phyloP scores from a whole-genome alignment of 177 flowering plant genomes.

The Tripterygium wilfordii region DNA sequence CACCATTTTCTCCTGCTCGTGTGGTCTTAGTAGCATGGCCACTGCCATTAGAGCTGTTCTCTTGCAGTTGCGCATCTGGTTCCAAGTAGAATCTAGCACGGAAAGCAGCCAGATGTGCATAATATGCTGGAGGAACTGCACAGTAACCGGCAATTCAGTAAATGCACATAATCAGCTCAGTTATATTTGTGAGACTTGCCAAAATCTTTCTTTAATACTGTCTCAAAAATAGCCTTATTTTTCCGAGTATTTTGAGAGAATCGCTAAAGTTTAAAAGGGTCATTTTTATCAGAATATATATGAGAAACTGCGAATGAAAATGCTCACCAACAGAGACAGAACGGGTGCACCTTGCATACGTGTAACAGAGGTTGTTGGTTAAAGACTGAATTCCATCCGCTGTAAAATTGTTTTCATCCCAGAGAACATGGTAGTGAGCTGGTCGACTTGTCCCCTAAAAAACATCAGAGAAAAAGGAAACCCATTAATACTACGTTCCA shows the following conservation, averaged over 20 bases:
- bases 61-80: no score
- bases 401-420: slow-evolving; percentile 85
- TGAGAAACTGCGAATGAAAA: no score
- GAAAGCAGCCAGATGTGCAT: slow-evolving; percentile 78
- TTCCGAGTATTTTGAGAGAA: no score
- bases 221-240: no score
- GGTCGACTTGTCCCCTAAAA: slow-evolving; percentile 86
- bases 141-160: not conserved
- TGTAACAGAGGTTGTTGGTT: slow-evolving; percentile 84
- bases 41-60: slow-evolving; percentile 39
- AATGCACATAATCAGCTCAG: no score
- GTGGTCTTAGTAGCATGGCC: slow-evolving; percentile 22
- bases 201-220: no score
- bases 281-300: no score
- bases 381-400: slow-evolving; percentile 77
- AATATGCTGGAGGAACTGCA: slow-evolving; percentile 83
- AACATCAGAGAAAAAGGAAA: no score
- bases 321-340: slow-evolving; percentile 73
- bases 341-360: slow-evolving; percentile 87
- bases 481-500: not conserved
- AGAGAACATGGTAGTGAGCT: slow-evolving; percentile 87
- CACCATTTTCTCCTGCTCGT: slow-evolving; percentile 45
- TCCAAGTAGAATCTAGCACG: slow-evolving; percentile 79
- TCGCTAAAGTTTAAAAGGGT: no score
- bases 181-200: no score